Evolutionary conservation across 805 yeast genomes (phyloP).

Genomic region (Ogataea parapolymorpha): DNA sequence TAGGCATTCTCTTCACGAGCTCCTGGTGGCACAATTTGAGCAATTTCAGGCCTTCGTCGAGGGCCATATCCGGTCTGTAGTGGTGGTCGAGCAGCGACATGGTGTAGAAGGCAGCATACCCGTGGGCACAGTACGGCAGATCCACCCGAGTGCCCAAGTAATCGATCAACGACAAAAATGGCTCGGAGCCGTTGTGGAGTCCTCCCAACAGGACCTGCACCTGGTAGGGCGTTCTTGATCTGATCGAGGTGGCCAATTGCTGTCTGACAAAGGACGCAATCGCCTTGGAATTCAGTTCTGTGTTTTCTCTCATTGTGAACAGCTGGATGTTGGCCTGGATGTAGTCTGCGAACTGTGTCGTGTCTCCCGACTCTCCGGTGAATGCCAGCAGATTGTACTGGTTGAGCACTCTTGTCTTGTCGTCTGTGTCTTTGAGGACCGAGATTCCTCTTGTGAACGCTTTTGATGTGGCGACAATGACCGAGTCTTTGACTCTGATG

Average conservation of each 20-base stretch:
- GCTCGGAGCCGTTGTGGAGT: slow-evolving; percentile 48
- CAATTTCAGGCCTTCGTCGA: slow-evolving; percentile 75
- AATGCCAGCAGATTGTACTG: slow-evolving; percentile 79
- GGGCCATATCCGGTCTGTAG: slow-evolving; percentile 70
- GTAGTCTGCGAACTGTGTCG: slow-evolving; percentile 91
- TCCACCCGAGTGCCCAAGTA: slow-evolving; percentile 89
- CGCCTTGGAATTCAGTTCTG: slow-evolving; percentile 79
- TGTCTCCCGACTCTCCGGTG: slow-evolving; percentile 96
- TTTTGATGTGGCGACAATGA: slow-evolving; percentile 89
- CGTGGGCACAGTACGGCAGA: slow-evolving; percentile 96
- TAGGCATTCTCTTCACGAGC: slow-evolving; percentile 79
- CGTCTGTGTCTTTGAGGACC: slow-evolving; percentile 71
- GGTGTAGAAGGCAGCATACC: slow-evolving; percentile 96
- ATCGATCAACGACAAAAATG: slow-evolving; percentile 84
- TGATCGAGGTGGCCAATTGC: slow-evolving; percentile 79
- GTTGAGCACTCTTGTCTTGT: slow-evolving; percentile 73
- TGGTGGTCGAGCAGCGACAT: slow-evolving; percentile 88
- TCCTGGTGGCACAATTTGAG: slow-evolving; percentile 73
- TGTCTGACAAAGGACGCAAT: slow-evolving; percentile 86
- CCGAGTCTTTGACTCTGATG: slow-evolving; percentile 74
- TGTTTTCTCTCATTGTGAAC: slow-evolving; percentile 78
- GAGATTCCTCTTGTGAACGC: slow-evolving; percentile 92
- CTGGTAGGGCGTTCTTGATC: slow-evolving; percentile 95
- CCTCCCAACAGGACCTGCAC: slow-evolving; percentile 91
- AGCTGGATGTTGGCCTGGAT: slow-evolving; percentile 90